Evolutionary conservation across 768 basidiomycete species (phyloP), one percentile per base, ranked within the genome.

Genomic region (Chalciporus pseudorubinellus): DNA sequence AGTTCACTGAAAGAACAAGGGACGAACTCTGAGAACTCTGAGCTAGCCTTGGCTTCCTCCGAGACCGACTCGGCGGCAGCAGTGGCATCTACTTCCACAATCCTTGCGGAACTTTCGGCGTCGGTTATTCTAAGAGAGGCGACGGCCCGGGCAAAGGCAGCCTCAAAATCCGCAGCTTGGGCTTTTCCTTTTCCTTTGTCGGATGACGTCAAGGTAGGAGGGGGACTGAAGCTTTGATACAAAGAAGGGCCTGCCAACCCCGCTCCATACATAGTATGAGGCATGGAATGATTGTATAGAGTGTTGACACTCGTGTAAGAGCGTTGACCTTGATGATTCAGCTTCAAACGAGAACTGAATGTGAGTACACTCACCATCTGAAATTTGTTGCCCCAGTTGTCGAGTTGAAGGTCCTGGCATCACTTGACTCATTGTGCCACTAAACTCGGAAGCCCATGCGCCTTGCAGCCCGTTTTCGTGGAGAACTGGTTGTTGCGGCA

Each of bases 111-210:
- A 43, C 67, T 73, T 26, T 74, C 72, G 21, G 68, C 54, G 55
- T 78, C 74, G 22, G 62, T 56, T 12, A 71, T 61, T 13, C 69
- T 67, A n/a, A 84, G 60, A 18, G 82, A 81, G n/a, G 79, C 81
- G 6, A 74, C 73, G 3, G 78, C 73, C 59, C 87, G 79, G 11
- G 83, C 85, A 69, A 92, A 92, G 10, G 89, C 90, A n/a, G 85
- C 85, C 58, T 92, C 90, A 51, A 92, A 90, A 66, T 90, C 90
- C 4, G 79, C 81, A 46, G 91, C 87, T 50, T 80, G 77, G 16
- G 75, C 81, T 64, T 92, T 94, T 2, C 87, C 90, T 65, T 95
- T 98, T 13, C 84, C 88, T 59, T 84, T 82, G 44, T 71, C 64
- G 20, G 55, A 55, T 46, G 60, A 49, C 47, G 60, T 39, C 53